These are phyloP conservation scores for Botrytis medusae DNA, from an alignment of 2,329 filamentous ascomycete genomes.

Conservation along the genomic window DNA sequence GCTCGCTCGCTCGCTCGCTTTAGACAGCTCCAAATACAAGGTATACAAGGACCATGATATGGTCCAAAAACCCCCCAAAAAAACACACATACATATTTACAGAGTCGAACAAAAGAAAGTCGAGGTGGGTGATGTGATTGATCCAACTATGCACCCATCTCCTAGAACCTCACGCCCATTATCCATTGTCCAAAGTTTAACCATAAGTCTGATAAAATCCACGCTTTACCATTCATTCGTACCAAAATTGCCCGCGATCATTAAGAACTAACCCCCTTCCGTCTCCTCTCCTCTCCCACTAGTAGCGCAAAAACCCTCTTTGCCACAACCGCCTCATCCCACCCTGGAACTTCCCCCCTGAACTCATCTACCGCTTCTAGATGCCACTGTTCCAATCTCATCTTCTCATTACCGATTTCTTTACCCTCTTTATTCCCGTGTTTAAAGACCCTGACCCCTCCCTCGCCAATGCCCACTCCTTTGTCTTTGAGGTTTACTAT, in stretches of 20 bases:
- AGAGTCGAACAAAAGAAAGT: background rate
- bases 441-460: background rate
- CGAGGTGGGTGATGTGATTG: background rate
- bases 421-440: conserved; percentile 7
- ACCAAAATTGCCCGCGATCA: background rate
- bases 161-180: background rate
- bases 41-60: background rate
- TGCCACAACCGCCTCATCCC: conserved; percentile 39
- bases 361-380: conserved; percentile 41
- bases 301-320: conserved; percentile 38
- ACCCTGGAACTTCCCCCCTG: conserved; percentile 35
- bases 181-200: background rate
- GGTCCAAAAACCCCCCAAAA: background rate
- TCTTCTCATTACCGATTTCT: conserved; percentile 28
- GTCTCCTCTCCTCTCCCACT: conserved; percentile 34
- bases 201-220: background rate
- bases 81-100: background rate
- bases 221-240: too few species aligned
- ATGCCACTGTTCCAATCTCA: conserved; percentile 40
- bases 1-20: background rate
- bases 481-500: conserved; percentile 24
- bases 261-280: conserved; percentile 6
- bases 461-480: conserved; percentile 11
- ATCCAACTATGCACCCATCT: background rate
- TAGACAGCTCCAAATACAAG: background rate